These are phyloP conservation scores for Magnolia changhungtana DNA, from an alignment of 164 flowering plant genomes.

Conservation along the genomic window DNA sequence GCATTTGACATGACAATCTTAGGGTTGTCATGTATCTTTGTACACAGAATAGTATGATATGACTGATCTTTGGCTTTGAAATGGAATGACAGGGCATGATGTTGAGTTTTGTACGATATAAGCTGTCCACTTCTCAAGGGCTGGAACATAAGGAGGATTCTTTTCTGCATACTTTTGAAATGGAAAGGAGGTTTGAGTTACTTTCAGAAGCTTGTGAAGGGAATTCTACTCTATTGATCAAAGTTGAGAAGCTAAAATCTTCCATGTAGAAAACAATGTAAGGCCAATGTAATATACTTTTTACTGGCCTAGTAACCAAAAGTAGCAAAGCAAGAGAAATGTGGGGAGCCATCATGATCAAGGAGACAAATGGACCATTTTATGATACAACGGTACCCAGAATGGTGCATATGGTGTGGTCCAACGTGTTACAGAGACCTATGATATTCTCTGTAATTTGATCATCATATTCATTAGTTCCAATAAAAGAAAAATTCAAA, in stretches of 20 bases:
- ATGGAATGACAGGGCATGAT: constrained; percentile 57
- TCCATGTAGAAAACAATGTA: neutral
- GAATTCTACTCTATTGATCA: constrained; percentile 42
- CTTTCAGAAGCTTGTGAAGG: constrained; percentile 69
- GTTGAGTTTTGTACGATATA: constrained; percentile 51
- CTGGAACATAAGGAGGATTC: constrained; percentile 18
- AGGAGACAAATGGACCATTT: too few relatives aligned
- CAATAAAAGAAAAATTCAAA: too few relatives aligned
- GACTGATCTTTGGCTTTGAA: neutral
- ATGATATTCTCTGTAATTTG: too few relatives aligned
- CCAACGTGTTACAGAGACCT: too few relatives aligned
- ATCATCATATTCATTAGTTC: too few relatives aligned
- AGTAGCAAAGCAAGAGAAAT: neutral
- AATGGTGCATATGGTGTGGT: too few relatives aligned
- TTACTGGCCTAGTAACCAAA: neutral
- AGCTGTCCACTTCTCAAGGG: constrained; percentile 12
- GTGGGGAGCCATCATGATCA: too few relatives aligned
- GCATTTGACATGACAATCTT: too few relatives aligned
- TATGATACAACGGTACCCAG: too few relatives aligned
- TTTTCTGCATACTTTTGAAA: constrained; percentile 1
- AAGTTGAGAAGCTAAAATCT: constrained; percentile 54
- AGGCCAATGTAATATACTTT: neutral
- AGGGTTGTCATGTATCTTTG: too few relatives aligned
- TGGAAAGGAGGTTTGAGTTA: constrained; percentile 46
- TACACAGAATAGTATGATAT: neutral